Evolutionary conservation across 2,329 filamentous ascomycete species (phyloP).

Genomic region (Fusarium pininemorale): DNA sequence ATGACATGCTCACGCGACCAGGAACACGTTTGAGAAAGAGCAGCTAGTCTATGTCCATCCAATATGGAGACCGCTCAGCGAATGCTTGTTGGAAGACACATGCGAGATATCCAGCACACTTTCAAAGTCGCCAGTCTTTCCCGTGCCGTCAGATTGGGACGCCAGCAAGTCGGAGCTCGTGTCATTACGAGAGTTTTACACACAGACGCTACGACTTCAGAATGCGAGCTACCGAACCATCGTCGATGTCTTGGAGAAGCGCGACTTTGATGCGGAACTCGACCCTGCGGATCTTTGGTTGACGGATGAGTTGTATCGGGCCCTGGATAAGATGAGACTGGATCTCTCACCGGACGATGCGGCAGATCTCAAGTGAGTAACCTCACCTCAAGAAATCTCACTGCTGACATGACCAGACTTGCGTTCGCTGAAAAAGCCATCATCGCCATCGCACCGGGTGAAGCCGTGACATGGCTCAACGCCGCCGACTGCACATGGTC

Average conservation of each 20-base stretch:
- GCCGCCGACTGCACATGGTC: slow-evolving; percentile 31
- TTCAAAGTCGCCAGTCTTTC: slow-evolving; percentile 37
- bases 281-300: slow-evolving; percentile 33
- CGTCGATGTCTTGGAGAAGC: slow-evolving; percentile 29
- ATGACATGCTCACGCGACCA: slow-evolving; percentile 3
- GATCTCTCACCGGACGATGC: slow-evolving; percentile 22
- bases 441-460: slow-evolving; percentile 26
- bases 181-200: slow-evolving; percentile 36
- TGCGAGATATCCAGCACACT: slow-evolving; percentile 35
- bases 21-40: slow-evolving; percentile 32
- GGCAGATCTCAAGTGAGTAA: slow-evolving; percentile 28
- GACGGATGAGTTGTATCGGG: slow-evolving; percentile 28
- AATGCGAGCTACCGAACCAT: slow-evolving; percentile 28
- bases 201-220: slow-evolving; percentile 27
- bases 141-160: slow-evolving; percentile 33
- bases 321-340: slow-evolving; percentile 30
- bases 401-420: not conserved
- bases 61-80: slow-evolving; percentile 37
- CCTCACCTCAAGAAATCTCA: accelerated
- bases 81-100: slow-evolving; percentile 34
- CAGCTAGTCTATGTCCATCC: slow-evolving; percentile 34
- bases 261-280: slow-evolving; percentile 28
- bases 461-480: slow-evolving; percentile 27
- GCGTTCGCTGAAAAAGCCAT: slow-evolving; percentile 14
- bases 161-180: slow-evolving; percentile 35